A percentile compares a stretch with the other conserved stretches of the same genome.
Evolutionary conservation across 176 grass and related monocot genomes (phyloP).

Genomic region (Dactylis glomerata): DNA sequence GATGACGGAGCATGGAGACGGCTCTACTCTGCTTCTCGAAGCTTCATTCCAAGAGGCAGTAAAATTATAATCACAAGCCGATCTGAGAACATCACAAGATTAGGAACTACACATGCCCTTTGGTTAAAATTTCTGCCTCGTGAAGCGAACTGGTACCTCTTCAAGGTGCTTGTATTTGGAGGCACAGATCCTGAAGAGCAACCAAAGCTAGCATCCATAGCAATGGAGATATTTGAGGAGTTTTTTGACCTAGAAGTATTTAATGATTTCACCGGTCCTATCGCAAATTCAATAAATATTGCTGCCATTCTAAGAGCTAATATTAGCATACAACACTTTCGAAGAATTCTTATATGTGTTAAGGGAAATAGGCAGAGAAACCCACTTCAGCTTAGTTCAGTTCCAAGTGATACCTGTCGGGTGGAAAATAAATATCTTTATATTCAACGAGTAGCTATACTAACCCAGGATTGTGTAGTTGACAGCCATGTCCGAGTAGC

Average conservation of each 20-base stretch:
- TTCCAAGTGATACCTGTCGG: not conserved
- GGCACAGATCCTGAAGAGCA: not conserved
- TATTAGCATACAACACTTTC: not conserved
- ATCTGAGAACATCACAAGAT: not conserved
- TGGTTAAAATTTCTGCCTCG: not conserved
- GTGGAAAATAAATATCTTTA: not conserved
- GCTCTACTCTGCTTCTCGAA: not conserved
- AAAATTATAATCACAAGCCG: constrained; percentile 13
- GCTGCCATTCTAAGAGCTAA: not conserved
- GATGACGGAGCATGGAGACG: not conserved
- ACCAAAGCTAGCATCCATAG: not conserved
- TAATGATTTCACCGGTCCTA: not conserved
- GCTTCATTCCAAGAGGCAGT: constrained; percentile 2
- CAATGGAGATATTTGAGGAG: not conserved
- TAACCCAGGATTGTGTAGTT: not conserved
- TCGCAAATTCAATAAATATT: not conserved
- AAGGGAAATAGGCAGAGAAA: not conserved
- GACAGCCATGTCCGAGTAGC: not conserved
- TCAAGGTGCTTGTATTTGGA: constrained; percentile 25
- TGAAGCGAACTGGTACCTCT: constrained; percentile 13
- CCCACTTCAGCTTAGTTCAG: not conserved
- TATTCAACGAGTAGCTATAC: not conserved
- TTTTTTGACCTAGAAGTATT: not conserved
- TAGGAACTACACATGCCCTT: not conserved
- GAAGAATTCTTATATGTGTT: not conserved